Evolutionary conservation across 1,284 basidiomycete genomes (phyloP).

Genomic region (Microbotryum intermedium): DNA sequence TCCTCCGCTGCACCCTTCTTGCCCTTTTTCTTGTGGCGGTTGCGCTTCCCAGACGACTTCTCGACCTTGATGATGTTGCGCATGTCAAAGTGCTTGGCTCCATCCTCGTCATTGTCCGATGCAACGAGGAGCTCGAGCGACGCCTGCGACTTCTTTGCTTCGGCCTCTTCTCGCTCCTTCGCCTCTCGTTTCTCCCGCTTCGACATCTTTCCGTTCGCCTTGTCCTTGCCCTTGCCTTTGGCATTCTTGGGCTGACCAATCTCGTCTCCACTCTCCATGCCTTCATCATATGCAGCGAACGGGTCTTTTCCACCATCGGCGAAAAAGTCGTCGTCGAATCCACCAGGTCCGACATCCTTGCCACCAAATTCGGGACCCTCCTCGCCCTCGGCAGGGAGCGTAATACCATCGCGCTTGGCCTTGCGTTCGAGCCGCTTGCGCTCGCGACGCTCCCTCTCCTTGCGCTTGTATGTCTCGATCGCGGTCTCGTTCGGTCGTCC

Average conservation of each 20-base stretch:
- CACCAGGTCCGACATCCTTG: constrained; percentile 26
- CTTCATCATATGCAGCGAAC: constrained; percentile 52
- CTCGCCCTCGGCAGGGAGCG: constrained; percentile 8
- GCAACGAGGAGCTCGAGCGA: constrained; percentile 59
- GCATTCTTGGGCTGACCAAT: constrained; percentile 20
- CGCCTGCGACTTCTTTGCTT: constrained; percentile 42
- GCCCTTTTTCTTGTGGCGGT: constrained; percentile 43
- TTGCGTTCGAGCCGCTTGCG: constrained; percentile 49
- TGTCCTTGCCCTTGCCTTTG: constrained; percentile 28
- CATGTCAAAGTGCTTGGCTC: constrained; percentile 75
- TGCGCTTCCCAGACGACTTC: constrained; percentile 49
- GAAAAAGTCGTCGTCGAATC: constrained; percentile 33
- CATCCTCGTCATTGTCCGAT: constrained; percentile 49
- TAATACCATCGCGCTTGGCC: constrained; percentile 36
- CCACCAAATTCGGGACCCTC: constrained; percentile 8
- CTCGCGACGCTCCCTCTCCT: constrained; percentile 76
- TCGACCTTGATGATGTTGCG: constrained; percentile 81
- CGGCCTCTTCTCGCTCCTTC: constrained; percentile 25
- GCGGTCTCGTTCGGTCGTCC: constrained; percentile 58
- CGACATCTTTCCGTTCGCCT: constrained; percentile 36
- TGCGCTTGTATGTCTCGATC: constrained; percentile 67
- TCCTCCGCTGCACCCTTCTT: constrained; percentile 60
- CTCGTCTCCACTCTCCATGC: constrained; percentile 11
- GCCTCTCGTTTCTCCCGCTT: constrained; percentile 31
- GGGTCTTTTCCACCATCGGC: constrained; percentile 47